phyloP scores from a whole-genome alignment of 1,284 basidiomycete species.

The Rhodotorula sp. region DNA sequence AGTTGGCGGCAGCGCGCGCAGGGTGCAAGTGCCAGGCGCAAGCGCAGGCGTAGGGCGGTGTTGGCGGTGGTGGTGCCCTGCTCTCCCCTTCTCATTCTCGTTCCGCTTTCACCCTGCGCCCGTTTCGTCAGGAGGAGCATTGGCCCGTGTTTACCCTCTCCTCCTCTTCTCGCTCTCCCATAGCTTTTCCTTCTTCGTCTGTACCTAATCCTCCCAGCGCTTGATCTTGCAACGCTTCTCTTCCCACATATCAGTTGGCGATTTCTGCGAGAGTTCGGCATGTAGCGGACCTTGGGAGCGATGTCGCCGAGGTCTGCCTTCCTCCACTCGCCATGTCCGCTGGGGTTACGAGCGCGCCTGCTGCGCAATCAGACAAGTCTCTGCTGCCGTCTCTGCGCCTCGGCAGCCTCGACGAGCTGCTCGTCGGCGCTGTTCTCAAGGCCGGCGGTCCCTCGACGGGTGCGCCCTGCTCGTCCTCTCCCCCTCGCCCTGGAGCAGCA shows the following conservation, averaged over 20 bases:
- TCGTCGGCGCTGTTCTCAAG: conserved; percentile 21
- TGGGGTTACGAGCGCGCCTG: background rate
- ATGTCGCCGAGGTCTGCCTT: background rate
- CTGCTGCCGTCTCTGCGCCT: conserved; percentile 7
- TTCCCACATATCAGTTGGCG: background rate
- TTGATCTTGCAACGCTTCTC: background rate
- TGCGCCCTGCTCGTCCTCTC: background rate
- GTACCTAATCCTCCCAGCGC: background rate
- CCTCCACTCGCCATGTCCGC: background rate
- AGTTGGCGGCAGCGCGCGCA: conserved; percentile 2
- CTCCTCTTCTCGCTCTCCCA: background rate
- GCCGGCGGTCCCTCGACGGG: conserved; percentile 6
- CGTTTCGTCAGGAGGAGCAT: background rate
- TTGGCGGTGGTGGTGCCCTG: background rate
- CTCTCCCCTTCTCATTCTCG: background rate
- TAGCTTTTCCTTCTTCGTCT: background rate
- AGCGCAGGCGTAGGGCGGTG: background rate
- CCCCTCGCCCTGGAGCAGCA: background rate
- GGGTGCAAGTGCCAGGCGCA: background rate
- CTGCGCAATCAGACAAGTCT: background rate
- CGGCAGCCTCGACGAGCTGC: conserved; percentile 18
- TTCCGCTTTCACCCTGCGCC: no score
- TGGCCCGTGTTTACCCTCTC: background rate
- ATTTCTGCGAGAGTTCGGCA: background rate
- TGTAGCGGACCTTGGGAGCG: background rate